These are phyloP conservation scores for Cucurbita ficifolia DNA, from an alignment of 306 rosid genomes.

Conservation along the genomic window DNA sequence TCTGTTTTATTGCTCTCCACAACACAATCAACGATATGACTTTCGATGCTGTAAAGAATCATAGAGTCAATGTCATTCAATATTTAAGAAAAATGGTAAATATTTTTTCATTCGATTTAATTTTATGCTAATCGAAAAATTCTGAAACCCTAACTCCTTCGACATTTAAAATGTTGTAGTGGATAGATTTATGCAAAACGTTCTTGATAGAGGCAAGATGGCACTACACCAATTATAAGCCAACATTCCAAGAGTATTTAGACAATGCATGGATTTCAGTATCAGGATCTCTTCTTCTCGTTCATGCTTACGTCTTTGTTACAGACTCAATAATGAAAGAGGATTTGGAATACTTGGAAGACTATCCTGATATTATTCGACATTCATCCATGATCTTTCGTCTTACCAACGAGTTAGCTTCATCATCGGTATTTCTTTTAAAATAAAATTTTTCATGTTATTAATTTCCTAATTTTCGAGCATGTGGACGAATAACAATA, in stretches of 20 bases:
- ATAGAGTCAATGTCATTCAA: background rate
- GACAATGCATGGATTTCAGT: constrained; percentile 18
- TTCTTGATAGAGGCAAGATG: constrained; percentile 13
- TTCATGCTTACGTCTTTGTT: constrained; percentile 6
- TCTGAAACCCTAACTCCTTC: background rate
- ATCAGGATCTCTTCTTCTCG: background rate
- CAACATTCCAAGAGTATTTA: constrained; percentile 11
- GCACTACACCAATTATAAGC: constrained; percentile 7
- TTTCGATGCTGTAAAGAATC: background rate
- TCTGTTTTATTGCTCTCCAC: constrained; percentile 5
- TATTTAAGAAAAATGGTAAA: constrained; percentile 7
- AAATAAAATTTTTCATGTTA: too few relatives aligned
- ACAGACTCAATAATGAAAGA: background rate
- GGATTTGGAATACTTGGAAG: background rate
- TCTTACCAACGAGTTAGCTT: constrained; percentile 15
- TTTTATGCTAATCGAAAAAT: too few relatives aligned
- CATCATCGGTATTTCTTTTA: constrained; percentile 2
- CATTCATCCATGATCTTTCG: constrained; percentile 2
- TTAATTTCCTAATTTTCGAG: too few relatives aligned
- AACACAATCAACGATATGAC: constrained; percentile 8
- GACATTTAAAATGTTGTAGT: background rate
- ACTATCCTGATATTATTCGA: background rate
- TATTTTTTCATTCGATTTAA: too few relatives aligned
- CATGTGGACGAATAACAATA: background rate
- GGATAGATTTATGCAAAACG: constrained; percentile 14